Base-by-base conservation (phyloP, 2,329 filamentous ascomycete species). In the Plectosphaerella plurivora region DNA sequence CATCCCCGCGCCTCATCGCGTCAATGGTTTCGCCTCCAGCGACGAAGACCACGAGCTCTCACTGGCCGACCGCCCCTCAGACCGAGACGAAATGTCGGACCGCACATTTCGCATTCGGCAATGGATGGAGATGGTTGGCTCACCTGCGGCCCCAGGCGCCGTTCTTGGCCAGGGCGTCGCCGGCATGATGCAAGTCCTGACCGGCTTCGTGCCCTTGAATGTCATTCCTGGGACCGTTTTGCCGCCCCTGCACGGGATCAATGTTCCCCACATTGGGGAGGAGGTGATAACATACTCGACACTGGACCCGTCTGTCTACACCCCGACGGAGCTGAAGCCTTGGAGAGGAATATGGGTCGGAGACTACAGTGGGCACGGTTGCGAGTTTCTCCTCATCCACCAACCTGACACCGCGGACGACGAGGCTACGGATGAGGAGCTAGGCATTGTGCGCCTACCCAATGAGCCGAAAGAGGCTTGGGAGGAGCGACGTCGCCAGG, bases 311-410 rank as follows among this genome's bases (percentile, higher is more conserved):
- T 73, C 72, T 3, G 69, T 87, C n/a, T 97, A 96, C 65, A 94
- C 84, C 0, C 91, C 93, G 0, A 96, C 91, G 0, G 66, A 73
- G 10, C 77, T 85, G 51, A 93, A 91, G 65, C 92, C 91, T 0
- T 97, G 86, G 75, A 84, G 91, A 57, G 93, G 93, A 0, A 90
- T 99, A 28, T 97, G 90, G 88, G 87, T 91, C 15, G 92, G 92
- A 1, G 92, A 97, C 65, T 97, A 96, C 63, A 87, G 84, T 24
- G 84, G 83, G 0, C 92, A 97, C 61, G 91, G 92, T 1, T 92
- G 88, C 66, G 93, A 97, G 67, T 96, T 97, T 52, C 64, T 97
- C 5, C 74, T 95, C 12, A 74, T 97, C 45, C 76, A 91, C 59
- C 94, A 99, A 63, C 84, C 84, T 0, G 84, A 87, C 49, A 84